Conservation (phyloP, 176 grass and related monocot species). For the Oryza coarctata region DNA sequence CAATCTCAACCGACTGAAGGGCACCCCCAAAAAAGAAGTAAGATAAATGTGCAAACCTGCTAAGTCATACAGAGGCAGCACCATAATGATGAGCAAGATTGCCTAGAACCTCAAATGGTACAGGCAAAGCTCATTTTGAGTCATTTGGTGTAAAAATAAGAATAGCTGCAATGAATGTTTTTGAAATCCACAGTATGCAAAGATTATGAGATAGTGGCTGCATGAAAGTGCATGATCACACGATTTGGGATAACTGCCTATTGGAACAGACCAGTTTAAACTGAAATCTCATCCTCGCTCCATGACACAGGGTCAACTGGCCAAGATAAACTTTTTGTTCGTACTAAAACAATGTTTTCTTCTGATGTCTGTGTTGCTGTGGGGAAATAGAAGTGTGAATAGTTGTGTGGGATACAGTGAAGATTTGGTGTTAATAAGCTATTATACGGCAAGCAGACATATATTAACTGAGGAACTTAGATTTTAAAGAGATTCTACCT, state of each 20-base stretch:
- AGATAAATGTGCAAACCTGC: slow-evolving; percentile 7
- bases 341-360: neutral
- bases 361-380: slow-evolving; percentile 5
- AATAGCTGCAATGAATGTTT: slow-evolving; percentile 1
- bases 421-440: neutral
- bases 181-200: neutral
- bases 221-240: slow-evolving; percentile 10
- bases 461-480: neutral
- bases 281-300: neutral
- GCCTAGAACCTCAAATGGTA: neutral
- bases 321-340: neutral
- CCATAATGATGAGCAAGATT: neutral
- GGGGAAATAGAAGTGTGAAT: neutral
- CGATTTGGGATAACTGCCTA: neutral
- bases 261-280: neutral
- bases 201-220: neutral
- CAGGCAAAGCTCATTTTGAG: neutral
- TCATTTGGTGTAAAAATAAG: slow-evolving; percentile 1
- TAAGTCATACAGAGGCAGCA: slow-evolving; percentile 5
- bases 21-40: neutral
- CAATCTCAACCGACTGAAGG: slow-evolving; percentile 58
- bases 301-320: neutral
- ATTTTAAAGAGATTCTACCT: neutral
- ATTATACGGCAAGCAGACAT: neutral
- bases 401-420: neutral